Evolutionary conservation across 176 grass and related monocot species (phyloP).

Genomic region (maize (Zea mays)): Zm-B73-REFERENCE-NAM-5.0 NC_050101.1:134079501-134080000

Average conservation of each 20-base stretch:
- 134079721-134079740: constrained; percentile 84
- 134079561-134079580: constrained; percentile 88
- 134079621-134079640: constrained; percentile 80
- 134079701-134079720: constrained; percentile 84
- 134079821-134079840: constrained; percentile 79
- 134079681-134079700: constrained; percentile 79
- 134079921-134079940: constrained; percentile 81
- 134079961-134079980: constrained; percentile 90
- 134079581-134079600: constrained; percentile 87
- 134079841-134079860: constrained; percentile 71
- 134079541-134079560: constrained; percentile 85
- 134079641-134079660: constrained; percentile 85
- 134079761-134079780: constrained; percentile 82
- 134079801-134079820: constrained; percentile 81
- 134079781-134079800: constrained; percentile 77
- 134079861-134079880: constrained; percentile 14
- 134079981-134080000: constrained; percentile 91
- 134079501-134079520: constrained; percentile 93
- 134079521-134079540: constrained; percentile 93
- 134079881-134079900: constrained; percentile 31
- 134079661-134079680: constrained; percentile 79
- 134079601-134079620: constrained; percentile 89
- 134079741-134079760: constrained; percentile 77
- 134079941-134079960: constrained; percentile 83
- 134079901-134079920: constrained; percentile 7